Evolutionary conservation across 805 yeast genomes (phyloP).

Genomic region (Millerozyma acaciae): DNA sequence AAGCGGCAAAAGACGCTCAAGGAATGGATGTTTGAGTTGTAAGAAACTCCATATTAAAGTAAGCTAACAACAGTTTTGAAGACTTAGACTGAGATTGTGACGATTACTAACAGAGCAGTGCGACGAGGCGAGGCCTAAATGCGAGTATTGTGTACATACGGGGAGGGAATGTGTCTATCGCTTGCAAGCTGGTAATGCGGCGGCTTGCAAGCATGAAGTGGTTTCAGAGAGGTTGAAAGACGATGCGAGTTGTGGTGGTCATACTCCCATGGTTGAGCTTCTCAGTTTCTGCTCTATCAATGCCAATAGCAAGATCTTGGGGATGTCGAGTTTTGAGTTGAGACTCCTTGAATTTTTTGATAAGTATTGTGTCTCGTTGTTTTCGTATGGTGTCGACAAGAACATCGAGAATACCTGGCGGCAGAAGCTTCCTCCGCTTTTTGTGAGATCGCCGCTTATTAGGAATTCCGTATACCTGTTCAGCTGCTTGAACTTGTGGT

Average conservation of each 20-base stretch:
- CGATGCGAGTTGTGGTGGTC: slow-evolving; percentile 11
- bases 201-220: too few relatives aligned
- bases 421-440: slow-evolving; percentile 21
- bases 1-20: slow-evolving; percentile 12
- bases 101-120: slow-evolving; percentile 23
- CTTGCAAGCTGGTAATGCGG: too few relatives aligned
- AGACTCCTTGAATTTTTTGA: slow-evolving; percentile 27
- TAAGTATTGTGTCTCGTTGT: slow-evolving; percentile 21
- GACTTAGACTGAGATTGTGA: background rate
- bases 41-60: slow-evolving; percentile 29
- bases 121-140: slow-evolving; percentile 26
- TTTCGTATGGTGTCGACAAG: slow-evolving; percentile 21
- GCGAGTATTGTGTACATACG: slow-evolving; percentile 32
- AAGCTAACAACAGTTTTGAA: slow-evolving; percentile 9
- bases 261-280: slow-evolving; percentile 9
- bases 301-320: slow-evolving; percentile 3
- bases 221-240: slow-evolving; percentile 10
- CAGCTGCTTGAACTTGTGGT: slow-evolving; percentile 23
- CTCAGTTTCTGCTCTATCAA: too few relatives aligned
- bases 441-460: slow-evolving; percentile 21
- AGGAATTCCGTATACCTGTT: slow-evolving; percentile 22
- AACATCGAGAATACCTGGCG: slow-evolving; percentile 23
- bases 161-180: slow-evolving; percentile 22
- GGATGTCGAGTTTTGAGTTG: slow-evolving; percentile 19
- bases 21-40: slow-evolving; percentile 30